Evolutionary conservation across 495 filamentous ascomycete genomes (phyloP).

Genomic region (Lophiotrema nucula): DNA sequence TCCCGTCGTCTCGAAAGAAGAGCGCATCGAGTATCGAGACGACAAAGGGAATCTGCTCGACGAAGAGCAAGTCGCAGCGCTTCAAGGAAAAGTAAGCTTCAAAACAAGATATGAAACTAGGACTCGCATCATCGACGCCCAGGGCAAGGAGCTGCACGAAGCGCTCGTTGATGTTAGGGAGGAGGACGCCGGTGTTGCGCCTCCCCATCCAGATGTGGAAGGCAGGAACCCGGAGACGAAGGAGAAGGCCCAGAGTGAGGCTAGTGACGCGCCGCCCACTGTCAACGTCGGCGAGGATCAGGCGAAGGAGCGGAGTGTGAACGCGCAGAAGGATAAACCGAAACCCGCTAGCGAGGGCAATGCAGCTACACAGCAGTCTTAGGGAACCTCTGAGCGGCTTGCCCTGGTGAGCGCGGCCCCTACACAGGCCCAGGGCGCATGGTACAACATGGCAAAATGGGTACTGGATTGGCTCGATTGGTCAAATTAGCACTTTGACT

Average conservation of each 20-base stretch:
- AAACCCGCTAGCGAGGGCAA: conserved; percentile 47
- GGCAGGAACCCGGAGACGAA: conserved; percentile 66
- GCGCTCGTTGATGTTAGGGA: conserved; percentile 36
- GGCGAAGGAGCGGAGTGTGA: conserved; percentile 34
- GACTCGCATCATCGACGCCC: conserved; percentile 75
- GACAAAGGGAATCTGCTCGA: conserved; percentile 87
- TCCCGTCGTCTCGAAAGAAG: conserved; percentile 62
- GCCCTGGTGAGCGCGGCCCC: too few species aligned
- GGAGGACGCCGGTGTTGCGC: conserved; percentile 47
- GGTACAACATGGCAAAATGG: too few species aligned
- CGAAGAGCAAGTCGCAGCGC: conserved; percentile 75
- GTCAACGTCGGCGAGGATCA: conserved; percentile 42
- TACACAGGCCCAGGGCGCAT: too few species aligned
- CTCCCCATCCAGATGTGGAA: conserved; percentile 82
- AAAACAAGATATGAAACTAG: conserved; percentile 91
- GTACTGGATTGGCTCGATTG: too few species aligned
- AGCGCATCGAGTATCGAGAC: conserved; percentile 91
- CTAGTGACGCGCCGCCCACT: conserved; percentile 38
- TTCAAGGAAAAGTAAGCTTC: conserved; percentile 90
- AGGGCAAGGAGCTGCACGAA: conserved; percentile 67
- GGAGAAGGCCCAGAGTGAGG: conserved; percentile 34
- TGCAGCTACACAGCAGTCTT: conserved; percentile 57
- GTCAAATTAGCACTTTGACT: too few species aligned
- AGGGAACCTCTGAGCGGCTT: too few species aligned
- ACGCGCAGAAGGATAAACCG: conserved; percentile 30